These are phyloP conservation scores for Trichomonas tenax DNA, from an alignment of 208 protist species.

Conservation along the genomic window DNA sequence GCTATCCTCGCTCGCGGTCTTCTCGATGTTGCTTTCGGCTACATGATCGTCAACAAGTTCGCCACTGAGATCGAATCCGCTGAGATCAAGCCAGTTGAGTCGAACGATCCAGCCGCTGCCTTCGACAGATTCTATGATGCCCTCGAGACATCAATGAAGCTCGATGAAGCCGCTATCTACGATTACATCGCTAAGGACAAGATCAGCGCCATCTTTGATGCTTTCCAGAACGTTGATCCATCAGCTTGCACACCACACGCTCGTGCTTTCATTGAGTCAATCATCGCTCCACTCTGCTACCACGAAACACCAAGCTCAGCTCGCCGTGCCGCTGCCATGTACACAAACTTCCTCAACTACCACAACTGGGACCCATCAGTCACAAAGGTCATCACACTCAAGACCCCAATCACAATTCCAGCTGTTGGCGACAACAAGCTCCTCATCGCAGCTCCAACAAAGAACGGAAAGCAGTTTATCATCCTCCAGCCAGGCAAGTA, in stretches of 20 bases:
- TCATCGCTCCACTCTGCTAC: neutral
- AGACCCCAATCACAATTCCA: neutral
- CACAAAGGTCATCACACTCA: neutral
- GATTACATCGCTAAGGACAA: neutral
- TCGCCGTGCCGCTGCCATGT: neutral
- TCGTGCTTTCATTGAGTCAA: neutral
- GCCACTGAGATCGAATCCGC: neutral
- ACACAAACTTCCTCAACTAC: neutral
- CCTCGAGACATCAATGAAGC: neutral
- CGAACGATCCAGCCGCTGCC: neutral
- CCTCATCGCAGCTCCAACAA: neutral
- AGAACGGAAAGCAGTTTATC: neutral
- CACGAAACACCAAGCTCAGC: neutral
- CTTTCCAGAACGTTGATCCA: neutral
- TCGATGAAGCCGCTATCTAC: neutral
- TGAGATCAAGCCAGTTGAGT: neutral
- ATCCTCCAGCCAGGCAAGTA: neutral
- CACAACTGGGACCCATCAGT: neutral
- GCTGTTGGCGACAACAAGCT: neutral
- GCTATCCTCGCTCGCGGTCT: neutral
- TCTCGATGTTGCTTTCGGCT: neutral
- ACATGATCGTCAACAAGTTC: neutral
- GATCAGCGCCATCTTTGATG: neutral
- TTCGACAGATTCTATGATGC: neutral
- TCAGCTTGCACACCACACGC: neutral